Percentiles rank a stretch among this genome's conserved stretches.
Conservation (phyloP, 1,284 basidiomycete genomes). For the Leccinum olivaceoglutinosum region DNA sequence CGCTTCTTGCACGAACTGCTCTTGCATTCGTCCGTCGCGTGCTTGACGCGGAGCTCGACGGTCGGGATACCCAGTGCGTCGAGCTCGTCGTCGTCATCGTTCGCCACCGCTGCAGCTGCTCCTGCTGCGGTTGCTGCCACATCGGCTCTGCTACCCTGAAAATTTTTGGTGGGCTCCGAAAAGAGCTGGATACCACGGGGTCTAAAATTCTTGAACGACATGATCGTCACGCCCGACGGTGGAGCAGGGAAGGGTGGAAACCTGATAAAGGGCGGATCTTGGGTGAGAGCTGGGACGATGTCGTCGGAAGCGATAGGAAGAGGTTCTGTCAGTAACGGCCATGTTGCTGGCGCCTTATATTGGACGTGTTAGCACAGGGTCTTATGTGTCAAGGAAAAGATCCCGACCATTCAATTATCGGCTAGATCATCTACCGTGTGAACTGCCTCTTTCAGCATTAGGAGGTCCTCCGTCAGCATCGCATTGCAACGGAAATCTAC, state of each 20-base stretch:
- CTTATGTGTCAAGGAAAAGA: conserved; percentile 1
- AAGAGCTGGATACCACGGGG: conserved; percentile 53
- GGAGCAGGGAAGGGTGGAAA: conserved; percentile 61
- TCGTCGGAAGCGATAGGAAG: conserved; percentile 12
- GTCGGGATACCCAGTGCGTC: conserved; percentile 67
- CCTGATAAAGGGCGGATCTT: conserved; percentile 23
- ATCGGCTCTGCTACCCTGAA: conserved; percentile 22
- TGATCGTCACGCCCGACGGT: conserved; percentile 48
- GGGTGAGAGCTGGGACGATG: not conserved
- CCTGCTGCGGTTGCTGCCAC: conserved; percentile 10
- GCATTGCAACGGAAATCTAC: not conserved
- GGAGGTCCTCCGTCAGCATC: no score
- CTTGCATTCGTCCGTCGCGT: conserved; percentile 46
- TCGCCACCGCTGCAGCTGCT: not conserved
- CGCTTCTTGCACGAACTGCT: conserved; percentile 33
- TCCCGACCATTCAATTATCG: conserved; percentile 18
- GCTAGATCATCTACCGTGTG: conserved; percentile 5
- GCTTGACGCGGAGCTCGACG: conserved; percentile 46
- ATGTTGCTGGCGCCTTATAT: conserved; percentile 11
- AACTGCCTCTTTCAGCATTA: not conserved
- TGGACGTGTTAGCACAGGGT: conserved; percentile 16
- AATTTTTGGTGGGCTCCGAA: conserved; percentile 16
- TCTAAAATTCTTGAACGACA: conserved; percentile 55
- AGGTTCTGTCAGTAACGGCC: conserved; percentile 9
- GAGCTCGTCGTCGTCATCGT: conserved; percentile 40